Base-by-base conservation (phyloP, 768 basidiomycete genomes). In the Trametes meyenii region DNA sequence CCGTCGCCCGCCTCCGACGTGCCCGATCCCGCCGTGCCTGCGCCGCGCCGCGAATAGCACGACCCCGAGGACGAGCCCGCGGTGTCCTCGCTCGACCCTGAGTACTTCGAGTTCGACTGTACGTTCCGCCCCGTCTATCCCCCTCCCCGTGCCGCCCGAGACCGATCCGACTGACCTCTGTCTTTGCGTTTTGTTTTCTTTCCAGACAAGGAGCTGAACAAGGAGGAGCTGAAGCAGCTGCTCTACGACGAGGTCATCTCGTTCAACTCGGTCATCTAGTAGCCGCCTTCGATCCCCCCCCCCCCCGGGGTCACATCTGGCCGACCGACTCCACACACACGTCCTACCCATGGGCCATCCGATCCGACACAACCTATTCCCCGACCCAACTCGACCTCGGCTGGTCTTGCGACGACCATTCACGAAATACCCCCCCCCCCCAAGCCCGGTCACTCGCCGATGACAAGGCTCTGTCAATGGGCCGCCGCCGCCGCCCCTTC, bases 81-180 rank as follows among this genome's bases (percentile, higher is more conserved):
- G 29, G 88, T 89, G n/a, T 80, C 84, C 43, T 87, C 91, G 11
- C 82, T 97, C 46, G 88, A 87, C 69, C 85, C 92, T 0, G 82
- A 84, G 46, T 97, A 95, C 75, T 97, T 97, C 74, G 89, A 94
- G 67, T 96, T 96, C 69, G 94, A 97, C 73, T 78, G 86, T 89
- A 70, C 73, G 87, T 74, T 40, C 42, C 36, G 50, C 49, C 24
- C 42, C 40, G 35, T 13, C 56, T 53, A 29, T 44, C 60, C 50
- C 54, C 55, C 3, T 56, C 54, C 58, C 21, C 66, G 83, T 85
- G 19, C 12, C 2, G 24, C 5, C 11, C 39, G 29, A 33, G 29
- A 3, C 29, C 29, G 8, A 33, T 33, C 29, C 29, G 8, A 33
- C 29, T 33, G 29, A 33, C 29, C 29, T 33, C 29, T 33, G 29